Evolutionary conservation across 768 basidiomycete genomes (phyloP).

Genomic region (Russula virescens): DNA sequence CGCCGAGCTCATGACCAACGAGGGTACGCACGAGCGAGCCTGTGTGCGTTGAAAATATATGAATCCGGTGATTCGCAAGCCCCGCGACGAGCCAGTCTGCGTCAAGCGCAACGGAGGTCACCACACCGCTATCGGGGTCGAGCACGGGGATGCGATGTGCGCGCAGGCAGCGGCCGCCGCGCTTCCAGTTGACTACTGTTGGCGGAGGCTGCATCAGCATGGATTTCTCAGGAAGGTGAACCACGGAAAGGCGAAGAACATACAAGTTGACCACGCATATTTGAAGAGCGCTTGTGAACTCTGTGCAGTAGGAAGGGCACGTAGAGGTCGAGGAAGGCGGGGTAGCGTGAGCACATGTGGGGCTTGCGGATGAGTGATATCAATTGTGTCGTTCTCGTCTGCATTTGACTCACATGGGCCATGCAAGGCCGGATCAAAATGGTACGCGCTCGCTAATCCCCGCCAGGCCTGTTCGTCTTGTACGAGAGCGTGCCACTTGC

Average conservation of each 20-base stretch:
- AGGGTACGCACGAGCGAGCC: constrained; percentile 75
- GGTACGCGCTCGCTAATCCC: constrained; percentile 10
- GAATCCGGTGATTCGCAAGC: constrained; percentile 78
- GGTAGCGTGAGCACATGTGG: constrained; percentile 1
- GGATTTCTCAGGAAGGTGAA: neutral
- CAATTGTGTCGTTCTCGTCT: constrained; percentile 8
- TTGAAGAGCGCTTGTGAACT: constrained; percentile 17
- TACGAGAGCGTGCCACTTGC: constrained; percentile 21
- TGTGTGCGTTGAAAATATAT: constrained; percentile 74
- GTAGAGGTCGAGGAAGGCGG: neutral
- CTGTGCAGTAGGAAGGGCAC: neutral
- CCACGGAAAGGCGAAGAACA: neutral
- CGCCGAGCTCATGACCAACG: constrained; percentile 81
- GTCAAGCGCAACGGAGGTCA: constrained; percentile 85
- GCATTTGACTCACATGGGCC: constrained; percentile 5
- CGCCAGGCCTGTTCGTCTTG: constrained; percentile 22
- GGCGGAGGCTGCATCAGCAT: neutral
- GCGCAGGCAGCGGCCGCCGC: constrained; percentile 22
- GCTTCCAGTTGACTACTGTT: constrained; percentile 26
- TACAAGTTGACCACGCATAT: constrained; percentile 22
- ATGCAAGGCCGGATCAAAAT: constrained; percentile 14
- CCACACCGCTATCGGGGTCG: constrained; percentile 53
- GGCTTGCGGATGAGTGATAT: neutral
- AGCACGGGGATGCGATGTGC: constrained; percentile 25
- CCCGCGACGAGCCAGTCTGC: constrained; percentile 81